phyloP scores from a whole-genome alignment of 331 rosid species.

The Phaseolus coccineus region DNA sequence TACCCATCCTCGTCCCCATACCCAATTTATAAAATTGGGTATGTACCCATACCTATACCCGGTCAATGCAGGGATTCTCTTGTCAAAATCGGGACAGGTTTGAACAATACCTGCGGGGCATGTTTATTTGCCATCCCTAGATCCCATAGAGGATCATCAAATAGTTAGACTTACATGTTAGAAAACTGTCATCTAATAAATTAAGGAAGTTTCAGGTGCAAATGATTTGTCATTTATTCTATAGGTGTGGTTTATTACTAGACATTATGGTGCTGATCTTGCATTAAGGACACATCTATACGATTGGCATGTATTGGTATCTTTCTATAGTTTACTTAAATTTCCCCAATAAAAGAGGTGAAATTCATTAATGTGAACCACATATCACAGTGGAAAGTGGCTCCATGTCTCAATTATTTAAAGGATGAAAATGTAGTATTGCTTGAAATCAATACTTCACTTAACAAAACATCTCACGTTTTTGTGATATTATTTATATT shows the following conservation, averaged over 20 bases:
- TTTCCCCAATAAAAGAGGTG: neutral
- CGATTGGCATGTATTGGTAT: neutral
- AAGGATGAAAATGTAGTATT: neutral
- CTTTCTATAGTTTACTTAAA: neutral
- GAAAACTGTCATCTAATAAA: neutral
- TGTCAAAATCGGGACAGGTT: too few species aligned
- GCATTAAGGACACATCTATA: neutral
- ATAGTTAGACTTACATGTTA: too few species aligned
- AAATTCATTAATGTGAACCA: conserved; percentile 4
- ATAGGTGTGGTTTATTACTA: neutral
- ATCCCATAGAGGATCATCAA: too few species aligned
- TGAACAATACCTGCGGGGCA: too few species aligned
- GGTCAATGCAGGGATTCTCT: too few species aligned
- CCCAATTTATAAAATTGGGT: too few species aligned
- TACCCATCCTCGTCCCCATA: too few species aligned
- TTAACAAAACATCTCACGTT: neutral
- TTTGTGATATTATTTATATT: conserved; percentile 17
- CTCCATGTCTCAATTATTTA: neutral
- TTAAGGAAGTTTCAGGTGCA: neutral
- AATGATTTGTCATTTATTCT: neutral
- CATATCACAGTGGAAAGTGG: neutral
- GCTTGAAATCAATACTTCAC: neutral
- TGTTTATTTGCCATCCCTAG: too few species aligned
- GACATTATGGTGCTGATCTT: neutral
- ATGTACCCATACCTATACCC: too few species aligned